Base-by-base conservation (phyloP, 768 basidiomycete species). In the Phaffia australis region DNA sequence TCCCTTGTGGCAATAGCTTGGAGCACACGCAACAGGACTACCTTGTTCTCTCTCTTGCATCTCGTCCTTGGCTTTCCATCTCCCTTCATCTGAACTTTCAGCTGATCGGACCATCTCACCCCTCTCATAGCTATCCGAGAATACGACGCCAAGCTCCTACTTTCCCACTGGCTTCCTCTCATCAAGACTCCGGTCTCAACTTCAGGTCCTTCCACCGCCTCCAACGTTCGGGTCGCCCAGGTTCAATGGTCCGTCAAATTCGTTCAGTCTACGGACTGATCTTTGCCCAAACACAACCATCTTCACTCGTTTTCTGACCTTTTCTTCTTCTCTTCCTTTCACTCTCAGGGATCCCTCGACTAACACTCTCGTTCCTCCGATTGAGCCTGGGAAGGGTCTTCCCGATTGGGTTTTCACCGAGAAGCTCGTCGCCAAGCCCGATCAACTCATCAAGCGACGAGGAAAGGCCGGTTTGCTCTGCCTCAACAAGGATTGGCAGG, bases 391-490 rank as follows among this genome's bases (percentile, higher is more conserved):
- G 61, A 70, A 71, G 52, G 76, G 76, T 70, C 78, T 91, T 35
- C 88, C 88, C 19, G 78, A 81, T 72, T 92, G 89, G 89, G 87
- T 92, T 47, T 85, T 84, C 79, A 84, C 79, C 71, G 71, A 76
- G 71, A 89, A 89, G 81, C 88, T 94, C 76, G 92, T 95, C 73
- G 92, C 85, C 21, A 95, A 95, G 80, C 92, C 92, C 29, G 92
- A 94, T 80, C 92, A 95, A 80, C 87, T 98, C 78, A 98, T 98
- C 84, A 99, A 98, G 82, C 88, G 95, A 71, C 88, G 95, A 69
- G 95, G 95, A 74, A 99, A 99, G 83, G 91, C 91, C 25, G 95
- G 95, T 71, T 83, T 99, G 18, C 84, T 99, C 70, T 85, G 85
- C 47, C 82, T 99, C 71, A 97, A 98, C 85, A 93, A 93, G 80